phyloP scores from a whole-genome alignment of 768 basidiomycete species.

The Pleurotus eryngii region DNA sequence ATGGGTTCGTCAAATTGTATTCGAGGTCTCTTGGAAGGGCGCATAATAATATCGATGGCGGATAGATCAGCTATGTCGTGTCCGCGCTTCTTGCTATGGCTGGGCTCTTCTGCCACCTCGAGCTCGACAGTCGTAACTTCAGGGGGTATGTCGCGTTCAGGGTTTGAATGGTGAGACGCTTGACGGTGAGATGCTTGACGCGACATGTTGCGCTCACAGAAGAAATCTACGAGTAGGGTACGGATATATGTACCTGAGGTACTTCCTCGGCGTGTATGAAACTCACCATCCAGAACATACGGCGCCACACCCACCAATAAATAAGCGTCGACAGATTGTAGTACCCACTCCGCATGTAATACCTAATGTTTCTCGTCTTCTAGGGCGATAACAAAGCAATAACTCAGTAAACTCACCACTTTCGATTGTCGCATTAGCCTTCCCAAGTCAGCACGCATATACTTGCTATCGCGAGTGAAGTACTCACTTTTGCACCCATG shows the following conservation, averaged over 20 bases:
- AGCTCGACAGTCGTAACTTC: too few relatives aligned
- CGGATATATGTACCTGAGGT: neutral
- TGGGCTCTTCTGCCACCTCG: neutral
- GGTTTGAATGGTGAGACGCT: too few relatives aligned
- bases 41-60: neutral
- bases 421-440: conserved; percentile 2
- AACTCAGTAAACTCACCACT: neutral
- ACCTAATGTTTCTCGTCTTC: neutral
- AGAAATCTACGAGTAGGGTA: neutral
- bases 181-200: neutral
- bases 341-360: conserved; percentile 9
- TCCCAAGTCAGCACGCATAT: neutral
- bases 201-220: neutral
- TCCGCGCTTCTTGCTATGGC: neutral
- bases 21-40: neutral
- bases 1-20: neutral
- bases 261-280: neutral
- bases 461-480: neutral
- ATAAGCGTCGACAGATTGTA: neutral
- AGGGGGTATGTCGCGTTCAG: too few relatives aligned
- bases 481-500: conserved; percentile 8
- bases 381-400: neutral
- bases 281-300: conserved; percentile 12
- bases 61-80: neutral
- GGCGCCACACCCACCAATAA: conserved; percentile 7